Base-by-base conservation (phyloP, 495 filamentous ascomycete genomes). In the Choiromyces venosus region DNA sequence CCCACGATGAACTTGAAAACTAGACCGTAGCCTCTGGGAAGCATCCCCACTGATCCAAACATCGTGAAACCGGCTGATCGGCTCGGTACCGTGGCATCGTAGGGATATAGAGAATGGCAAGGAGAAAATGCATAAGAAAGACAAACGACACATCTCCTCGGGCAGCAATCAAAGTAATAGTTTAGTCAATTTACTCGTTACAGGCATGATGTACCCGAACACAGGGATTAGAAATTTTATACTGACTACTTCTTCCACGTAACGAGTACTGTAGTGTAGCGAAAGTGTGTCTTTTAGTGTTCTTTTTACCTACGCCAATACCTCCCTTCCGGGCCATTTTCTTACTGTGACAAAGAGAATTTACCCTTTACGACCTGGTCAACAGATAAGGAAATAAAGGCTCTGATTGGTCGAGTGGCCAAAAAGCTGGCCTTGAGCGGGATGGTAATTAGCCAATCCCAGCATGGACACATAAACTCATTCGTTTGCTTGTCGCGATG, bases 291-390 rank as follows among this genome's bases (percentile, higher is more conserved):
- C 52, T 16, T 61, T 61, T 33, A 33, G 52, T 33, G 25, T 61
- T 16, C 52, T 61, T 61, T 61, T 61, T 61, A 61, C 52, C 52
- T 61, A 61, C 52, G 16, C 52, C 52, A 61, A 61, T 61, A 61
- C 25, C 52, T 12, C 52, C 25, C 52, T 61, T 61, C 52, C 52
- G 52, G 52, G 52, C 25, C 52, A 61, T 61, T 61, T 61, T 61
- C 52, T 61, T 61, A 0, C 52, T 14, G 4, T 61, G 52, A 61
- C 52, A 61, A 61, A 61, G 52, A 61, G 52, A 12, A 61, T 61
- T 61, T 61, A 61, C 52, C 52, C 52, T 61, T 61, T 61, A 33
- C 52, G 52, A 33, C 25, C 12, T 61, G 52, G 8, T 4, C 52
- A 61, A 33, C 52, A 61, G 52, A 61, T 61, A 61, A 61, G 52